A percentile compares a stretch with the other conserved stretches of the same genome.
phyloP scores from a whole-genome alignment of 73 alveolate species.

The Paramecium bursaria region DNA sequence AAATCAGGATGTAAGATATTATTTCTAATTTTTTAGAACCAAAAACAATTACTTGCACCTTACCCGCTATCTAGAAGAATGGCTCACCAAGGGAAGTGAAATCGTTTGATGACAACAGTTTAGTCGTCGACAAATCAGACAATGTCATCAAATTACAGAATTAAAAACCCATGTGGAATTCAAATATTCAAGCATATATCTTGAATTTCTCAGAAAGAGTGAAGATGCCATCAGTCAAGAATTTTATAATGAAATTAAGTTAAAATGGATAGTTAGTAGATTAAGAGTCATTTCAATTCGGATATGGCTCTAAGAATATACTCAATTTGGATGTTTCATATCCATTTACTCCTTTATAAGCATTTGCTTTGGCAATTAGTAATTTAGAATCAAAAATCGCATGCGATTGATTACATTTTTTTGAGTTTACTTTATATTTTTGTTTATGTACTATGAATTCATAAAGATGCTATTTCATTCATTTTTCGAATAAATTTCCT shows the following conservation, averaged over 20 bases:
- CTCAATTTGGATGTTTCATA: slow-evolving; percentile 3
- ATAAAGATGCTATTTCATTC: no score
- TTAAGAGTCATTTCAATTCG: neutral
- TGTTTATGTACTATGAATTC: no score
- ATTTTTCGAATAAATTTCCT: no score
- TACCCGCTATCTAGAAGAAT: neutral
- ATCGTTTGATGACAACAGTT: neutral
- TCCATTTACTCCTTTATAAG: slow-evolving; percentile 29
- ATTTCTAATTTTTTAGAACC: slow-evolving; percentile 1
- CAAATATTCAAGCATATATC: neutral
- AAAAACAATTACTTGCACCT: neutral
- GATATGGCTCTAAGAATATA: neutral
- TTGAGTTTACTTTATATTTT: no score
- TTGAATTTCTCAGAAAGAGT: neutral
- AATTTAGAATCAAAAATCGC: no score
- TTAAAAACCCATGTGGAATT: slow-evolving; percentile 16
- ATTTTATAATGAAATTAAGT: neutral
- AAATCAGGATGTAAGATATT: neutral
- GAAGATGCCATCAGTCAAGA: neutral
- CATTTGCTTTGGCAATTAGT: neutral
- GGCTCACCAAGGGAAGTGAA: neutral
- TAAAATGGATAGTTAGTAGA: neutral
- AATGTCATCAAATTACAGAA: neutral
- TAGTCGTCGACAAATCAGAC: neutral
- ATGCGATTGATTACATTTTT: no score